Conservation (phyloP, 768 basidiomycete species). For the Lanmaoa pseudosensibilis region DNA sequence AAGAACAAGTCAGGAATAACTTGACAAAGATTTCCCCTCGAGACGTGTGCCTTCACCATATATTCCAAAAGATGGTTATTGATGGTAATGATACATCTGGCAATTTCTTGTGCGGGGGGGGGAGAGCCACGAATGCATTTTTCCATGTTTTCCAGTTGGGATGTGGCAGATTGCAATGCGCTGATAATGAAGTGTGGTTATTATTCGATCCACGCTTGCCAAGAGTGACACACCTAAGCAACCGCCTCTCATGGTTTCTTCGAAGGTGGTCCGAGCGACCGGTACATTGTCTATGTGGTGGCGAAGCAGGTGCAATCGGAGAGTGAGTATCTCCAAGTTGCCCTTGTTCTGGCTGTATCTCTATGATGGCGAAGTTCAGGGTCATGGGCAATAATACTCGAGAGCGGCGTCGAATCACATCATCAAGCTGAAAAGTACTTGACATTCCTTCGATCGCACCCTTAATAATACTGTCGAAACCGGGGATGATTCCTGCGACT, state of each 20-base stretch:
- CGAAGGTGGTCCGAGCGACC: background rate
- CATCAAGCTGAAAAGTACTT: background rate
- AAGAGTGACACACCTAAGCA: background rate
- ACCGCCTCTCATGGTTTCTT: background rate
- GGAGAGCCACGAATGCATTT: background rate
- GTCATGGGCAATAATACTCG: background rate
- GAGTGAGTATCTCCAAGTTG: background rate
- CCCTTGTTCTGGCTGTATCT: constrained; percentile 5
- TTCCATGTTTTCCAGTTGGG: background rate
- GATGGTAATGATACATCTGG: background rate
- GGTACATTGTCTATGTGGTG: background rate
- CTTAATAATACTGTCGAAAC: background rate
- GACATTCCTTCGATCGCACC: background rate
- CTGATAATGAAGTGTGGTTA: background rate
- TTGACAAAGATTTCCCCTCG: background rate
- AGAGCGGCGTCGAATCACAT: background rate
- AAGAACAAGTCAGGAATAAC: background rate
- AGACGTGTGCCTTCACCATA: constrained; percentile 1
- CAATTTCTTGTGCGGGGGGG: background rate
- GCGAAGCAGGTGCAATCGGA: background rate
- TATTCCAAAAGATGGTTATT: background rate
- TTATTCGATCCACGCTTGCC: too few species aligned
- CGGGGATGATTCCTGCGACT: background rate
- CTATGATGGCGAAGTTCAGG: background rate
- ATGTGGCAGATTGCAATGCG: background rate